These are phyloP conservation scores for Candida adriatica DNA, from an alignment of 805 yeast genomes.

Conservation along the genomic window DNA sequence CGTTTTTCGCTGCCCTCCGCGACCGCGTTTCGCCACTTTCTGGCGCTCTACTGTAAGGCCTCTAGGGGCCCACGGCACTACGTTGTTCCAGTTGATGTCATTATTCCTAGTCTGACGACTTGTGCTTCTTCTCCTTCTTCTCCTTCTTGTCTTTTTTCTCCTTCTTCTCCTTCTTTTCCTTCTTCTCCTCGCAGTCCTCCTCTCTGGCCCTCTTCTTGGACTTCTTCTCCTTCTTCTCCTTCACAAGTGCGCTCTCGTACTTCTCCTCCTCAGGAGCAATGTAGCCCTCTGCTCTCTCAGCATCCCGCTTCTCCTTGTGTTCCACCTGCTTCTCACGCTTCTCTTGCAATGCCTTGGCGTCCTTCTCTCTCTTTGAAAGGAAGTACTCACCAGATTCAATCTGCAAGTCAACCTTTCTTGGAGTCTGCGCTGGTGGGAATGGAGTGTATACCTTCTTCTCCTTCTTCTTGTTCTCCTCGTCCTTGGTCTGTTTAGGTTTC, in stretches of 20 bases:
- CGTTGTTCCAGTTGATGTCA: too few species aligned
- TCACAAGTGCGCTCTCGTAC: conserved; percentile 37
- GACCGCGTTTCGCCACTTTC: not conserved
- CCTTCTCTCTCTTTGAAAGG: conserved; percentile 81
- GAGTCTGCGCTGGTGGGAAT: conserved; percentile 96
- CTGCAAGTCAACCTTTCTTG: conserved; percentile 94
- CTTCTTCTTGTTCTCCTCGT: conserved; percentile 34
- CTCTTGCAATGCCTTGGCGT: conserved; percentile 59
- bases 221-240: conserved; percentile 26
- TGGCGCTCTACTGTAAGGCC: not conserved
- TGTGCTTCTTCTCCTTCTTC: conserved; percentile 25
- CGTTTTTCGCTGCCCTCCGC: not conserved
- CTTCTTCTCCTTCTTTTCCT: conserved; percentile 23
- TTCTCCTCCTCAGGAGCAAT: conserved; percentile 78
- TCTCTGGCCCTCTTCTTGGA: conserved; percentile 22
- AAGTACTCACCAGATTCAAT: conserved; percentile 98
- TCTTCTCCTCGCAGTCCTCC: conserved; percentile 24
- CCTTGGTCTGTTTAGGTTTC: conserved; percentile 65
- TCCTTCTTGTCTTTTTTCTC: conserved; percentile 23
- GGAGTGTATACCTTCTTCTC: conserved; percentile 79
- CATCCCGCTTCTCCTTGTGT: conserved; percentile 54
- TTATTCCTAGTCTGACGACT: too few species aligned
- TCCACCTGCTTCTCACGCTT: conserved; percentile 75
- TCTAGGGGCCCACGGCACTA: not conserved
- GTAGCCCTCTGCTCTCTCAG: conserved; percentile 70